These are phyloP conservation scores for Podospora didyma DNA, from an alignment of 495 filamentous ascomycete genomes.

Conservation along the genomic window DNA sequence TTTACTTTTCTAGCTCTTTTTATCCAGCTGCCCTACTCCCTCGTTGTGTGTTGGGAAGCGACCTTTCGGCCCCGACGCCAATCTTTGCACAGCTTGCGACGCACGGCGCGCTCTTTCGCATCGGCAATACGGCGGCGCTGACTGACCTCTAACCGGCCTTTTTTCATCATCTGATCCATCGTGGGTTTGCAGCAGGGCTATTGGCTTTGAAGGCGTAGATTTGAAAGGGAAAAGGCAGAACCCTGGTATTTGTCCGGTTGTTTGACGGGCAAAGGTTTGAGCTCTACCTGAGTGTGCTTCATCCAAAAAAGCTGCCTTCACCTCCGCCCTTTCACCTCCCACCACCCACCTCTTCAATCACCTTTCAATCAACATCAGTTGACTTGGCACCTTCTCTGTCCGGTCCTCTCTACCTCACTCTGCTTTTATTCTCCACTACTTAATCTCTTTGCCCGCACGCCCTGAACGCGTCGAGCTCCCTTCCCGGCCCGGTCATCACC, in stretches of 20 bases:
- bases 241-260: conserved; percentile 15
- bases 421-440: conserved; percentile 5
- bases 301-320: conserved; percentile 19
- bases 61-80: not conserved
- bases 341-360: conserved; percentile 5
- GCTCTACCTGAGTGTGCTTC: conserved; percentile 26
- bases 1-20: conserved; percentile 7
- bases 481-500: conserved; percentile 11
- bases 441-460: conserved; percentile 2
- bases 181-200: not conserved
- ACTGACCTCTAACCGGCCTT: not conserved
- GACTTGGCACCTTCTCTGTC: conserved; percentile 6
- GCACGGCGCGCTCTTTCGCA: not conserved
- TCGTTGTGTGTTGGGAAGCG: not conserved
- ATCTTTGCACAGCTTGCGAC: too few species aligned
- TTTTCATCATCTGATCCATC: not conserved
- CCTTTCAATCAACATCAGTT: conserved; percentile 4
- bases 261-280: conserved; percentile 36
- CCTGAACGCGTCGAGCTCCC: conserved; percentile 2
- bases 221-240: conserved; percentile 2
- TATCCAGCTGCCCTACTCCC: conserved; percentile 2
- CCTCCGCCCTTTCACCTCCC: conserved; percentile 10
- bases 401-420: conserved; percentile 12
- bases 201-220: not conserved
- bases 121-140: not conserved